phyloP scores from a whole-genome alignment of 306 rosid species.

The Notholithocarpus densiflorus region DNA sequence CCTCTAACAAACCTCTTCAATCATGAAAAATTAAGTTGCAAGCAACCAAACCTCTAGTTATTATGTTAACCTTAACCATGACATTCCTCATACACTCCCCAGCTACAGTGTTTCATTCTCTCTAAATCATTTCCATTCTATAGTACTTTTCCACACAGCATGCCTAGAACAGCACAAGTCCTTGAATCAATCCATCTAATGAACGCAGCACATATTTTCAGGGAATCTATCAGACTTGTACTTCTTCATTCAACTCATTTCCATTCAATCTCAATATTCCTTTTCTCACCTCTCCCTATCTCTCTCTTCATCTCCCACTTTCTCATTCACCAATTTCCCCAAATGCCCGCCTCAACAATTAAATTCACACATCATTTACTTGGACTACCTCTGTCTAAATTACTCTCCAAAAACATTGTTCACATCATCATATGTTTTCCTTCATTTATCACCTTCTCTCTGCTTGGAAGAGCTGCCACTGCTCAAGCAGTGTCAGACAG shows the following conservation, averaged over 20 bases:
- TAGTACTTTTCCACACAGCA: not conserved
- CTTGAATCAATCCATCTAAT: constrained; percentile 3
- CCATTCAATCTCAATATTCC: constrained; percentile 29
- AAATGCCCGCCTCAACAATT: constrained; percentile 17
- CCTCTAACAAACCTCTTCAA: constrained; percentile 15
- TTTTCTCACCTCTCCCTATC: constrained; percentile 27
- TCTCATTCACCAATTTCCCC: constrained; percentile 24
- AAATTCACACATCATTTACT: constrained; percentile 10
- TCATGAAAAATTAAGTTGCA: constrained; percentile 20
- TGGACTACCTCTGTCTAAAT: constrained; percentile 6
- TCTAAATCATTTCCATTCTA: constrained; percentile 5
- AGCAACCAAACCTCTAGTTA: constrained; percentile 15
- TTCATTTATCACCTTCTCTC: constrained; percentile 26
- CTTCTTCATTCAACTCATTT: constrained; percentile 29
- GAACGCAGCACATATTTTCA: constrained; percentile 26
- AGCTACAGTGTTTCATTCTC: not conserved
- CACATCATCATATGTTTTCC: constrained; percentile 26
- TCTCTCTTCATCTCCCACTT: constrained; percentile 31
- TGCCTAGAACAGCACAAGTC: constrained; percentile 25
- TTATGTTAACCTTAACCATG: not conserved
- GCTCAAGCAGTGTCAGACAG: constrained; percentile 27
- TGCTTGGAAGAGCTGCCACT: constrained; percentile 28
- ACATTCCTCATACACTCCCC: not conserved
- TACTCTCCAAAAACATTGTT: constrained; percentile 12
- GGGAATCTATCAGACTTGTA: constrained; percentile 21